These are phyloP conservation scores for Antonospora locustae DNA, from an alignment of 371 early-diverging fungal genomes.

Conservation along the genomic window DNA sequence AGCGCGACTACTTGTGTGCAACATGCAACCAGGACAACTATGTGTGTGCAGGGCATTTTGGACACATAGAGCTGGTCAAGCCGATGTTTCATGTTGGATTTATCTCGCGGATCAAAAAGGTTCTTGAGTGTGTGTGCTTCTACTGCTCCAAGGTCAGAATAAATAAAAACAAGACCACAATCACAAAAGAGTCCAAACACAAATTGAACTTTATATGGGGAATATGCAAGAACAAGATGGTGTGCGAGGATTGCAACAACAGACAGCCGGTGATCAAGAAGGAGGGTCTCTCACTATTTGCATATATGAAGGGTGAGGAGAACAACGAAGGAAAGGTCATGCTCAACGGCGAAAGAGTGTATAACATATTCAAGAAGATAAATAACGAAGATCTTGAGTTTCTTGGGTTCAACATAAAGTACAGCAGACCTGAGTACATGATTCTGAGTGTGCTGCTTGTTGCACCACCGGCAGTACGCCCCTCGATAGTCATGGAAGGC, in stretches of 20 bases:
- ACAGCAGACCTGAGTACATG: conserved; percentile 95
- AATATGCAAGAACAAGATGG: conserved; percentile 39
- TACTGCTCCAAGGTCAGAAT: conserved; percentile 86
- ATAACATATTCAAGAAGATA: conserved; percentile 74
- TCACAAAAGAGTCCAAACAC: conserved; percentile 31
- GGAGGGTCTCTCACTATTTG: conserved; percentile 70
- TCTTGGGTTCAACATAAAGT: conserved; percentile 79
- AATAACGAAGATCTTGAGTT: conserved; percentile 68
- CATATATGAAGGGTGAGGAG: conserved; percentile 56
- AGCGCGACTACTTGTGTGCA: conserved; percentile 84
- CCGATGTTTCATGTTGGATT: conserved; percentile 76
- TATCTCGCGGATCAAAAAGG: conserved; percentile 69
- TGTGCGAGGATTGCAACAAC: conserved; percentile 78
- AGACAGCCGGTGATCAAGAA: conserved; percentile 75
- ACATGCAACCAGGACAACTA: conserved; percentile 87
- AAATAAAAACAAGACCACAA: conserved; percentile 57
- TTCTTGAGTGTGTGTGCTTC: conserved; percentile 92
- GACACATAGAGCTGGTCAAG: conserved; percentile 88
- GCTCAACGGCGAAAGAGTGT: conserved; percentile 67
- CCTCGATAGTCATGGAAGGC: conserved; percentile 89
- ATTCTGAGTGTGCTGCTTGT: conserved; percentile 79
- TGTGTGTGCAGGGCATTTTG: conserved; percentile 96
- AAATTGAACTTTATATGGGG: conserved; percentile 42
- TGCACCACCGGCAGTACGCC: conserved; percentile 91
- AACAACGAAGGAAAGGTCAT: conserved; percentile 52